A percentile compares a stretch with the other conserved stretches of the same genome.
Conservation (phyloP, 495 filamentous ascomycete species). For the Hyaloscypha hepaticicola region DNA sequence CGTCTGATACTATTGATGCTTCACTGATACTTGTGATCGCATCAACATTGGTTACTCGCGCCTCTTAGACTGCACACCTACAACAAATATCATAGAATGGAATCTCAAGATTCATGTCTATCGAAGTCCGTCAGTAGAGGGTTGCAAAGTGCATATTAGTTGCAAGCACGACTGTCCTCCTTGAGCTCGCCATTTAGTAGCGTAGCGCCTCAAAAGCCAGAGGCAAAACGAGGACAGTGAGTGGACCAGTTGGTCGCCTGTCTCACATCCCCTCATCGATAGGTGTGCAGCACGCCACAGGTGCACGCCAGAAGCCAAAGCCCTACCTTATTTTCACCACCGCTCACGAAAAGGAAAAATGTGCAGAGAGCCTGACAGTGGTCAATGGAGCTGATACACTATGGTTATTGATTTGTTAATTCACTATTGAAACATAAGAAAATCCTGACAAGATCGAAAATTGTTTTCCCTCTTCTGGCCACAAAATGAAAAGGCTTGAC, state of each 20-base stretch:
- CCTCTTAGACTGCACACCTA: too few relatives aligned
- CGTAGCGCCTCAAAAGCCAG: too few relatives aligned
- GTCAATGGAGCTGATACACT: not conserved
- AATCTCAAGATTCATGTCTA: too few relatives aligned
- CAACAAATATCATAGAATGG: too few relatives aligned
- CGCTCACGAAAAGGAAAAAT: not conserved
- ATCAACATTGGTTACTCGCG: too few relatives aligned
- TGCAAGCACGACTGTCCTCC: too few relatives aligned
- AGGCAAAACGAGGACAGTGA: not conserved
- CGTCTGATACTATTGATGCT: not conserved
- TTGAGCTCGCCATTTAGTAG: too few relatives aligned
- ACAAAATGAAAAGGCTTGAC: not conserved
- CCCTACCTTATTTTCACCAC: conserved; percentile 32
- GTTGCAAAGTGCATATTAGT: too few relatives aligned
- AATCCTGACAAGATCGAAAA: not conserved
- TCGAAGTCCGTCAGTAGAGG: too few relatives aligned
- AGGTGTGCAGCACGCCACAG: conserved; percentile 7
- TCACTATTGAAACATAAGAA: not conserved
- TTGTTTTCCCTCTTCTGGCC: not conserved
- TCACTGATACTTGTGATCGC: too few relatives aligned
- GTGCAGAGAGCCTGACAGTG: not conserved
- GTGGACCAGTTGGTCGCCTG: not conserved
- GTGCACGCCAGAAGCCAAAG: conserved; percentile 12
- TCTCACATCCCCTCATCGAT: not conserved
- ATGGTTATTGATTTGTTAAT: not conserved